These are phyloP conservation scores for Dendrocalamus sinicus DNA, from an alignment of 176 grass and related monocot genomes.

Conservation along the genomic window DNA sequence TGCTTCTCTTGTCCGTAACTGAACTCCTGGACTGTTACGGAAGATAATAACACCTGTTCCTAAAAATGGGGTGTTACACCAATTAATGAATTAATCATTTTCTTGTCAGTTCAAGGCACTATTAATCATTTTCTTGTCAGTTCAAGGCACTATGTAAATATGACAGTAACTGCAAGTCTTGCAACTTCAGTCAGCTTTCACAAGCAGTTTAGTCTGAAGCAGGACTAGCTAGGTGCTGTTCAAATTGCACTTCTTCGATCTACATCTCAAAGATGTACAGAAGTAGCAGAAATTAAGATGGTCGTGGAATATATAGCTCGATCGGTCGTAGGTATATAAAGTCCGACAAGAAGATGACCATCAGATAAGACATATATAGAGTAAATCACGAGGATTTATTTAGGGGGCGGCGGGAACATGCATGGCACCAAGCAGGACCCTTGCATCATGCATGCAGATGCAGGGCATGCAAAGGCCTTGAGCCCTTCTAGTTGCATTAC, in stretches of 20 bases:
- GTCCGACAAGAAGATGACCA: neutral
- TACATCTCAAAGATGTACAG: neutral
- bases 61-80: no score
- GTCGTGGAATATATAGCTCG: no score
- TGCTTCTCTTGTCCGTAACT: no score
- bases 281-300: neutral
- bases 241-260: neutral
- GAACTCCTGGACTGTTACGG: no score
- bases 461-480: neutral
- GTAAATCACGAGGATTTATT: neutral
- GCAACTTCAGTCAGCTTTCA: neutral
- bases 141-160: neutral
- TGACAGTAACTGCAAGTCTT: neutral
- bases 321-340: no score
- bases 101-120: neutral
- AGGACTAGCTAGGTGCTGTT: neutral
- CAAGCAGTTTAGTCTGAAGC: neutral
- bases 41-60: no score
- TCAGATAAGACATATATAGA: neutral
- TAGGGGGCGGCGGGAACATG: neutral
- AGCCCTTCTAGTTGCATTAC: conserved; percentile 3
- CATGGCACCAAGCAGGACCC: neutral
- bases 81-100: no score
- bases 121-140: no score
- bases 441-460: neutral